A percentile compares a stretch with the other conserved stretches of the same genome.
These are phyloP conservation scores for Aspergillus neoniger DNA, from an alignment of 2,329 filamentous ascomycete species.

Conservation along the genomic window DNA sequence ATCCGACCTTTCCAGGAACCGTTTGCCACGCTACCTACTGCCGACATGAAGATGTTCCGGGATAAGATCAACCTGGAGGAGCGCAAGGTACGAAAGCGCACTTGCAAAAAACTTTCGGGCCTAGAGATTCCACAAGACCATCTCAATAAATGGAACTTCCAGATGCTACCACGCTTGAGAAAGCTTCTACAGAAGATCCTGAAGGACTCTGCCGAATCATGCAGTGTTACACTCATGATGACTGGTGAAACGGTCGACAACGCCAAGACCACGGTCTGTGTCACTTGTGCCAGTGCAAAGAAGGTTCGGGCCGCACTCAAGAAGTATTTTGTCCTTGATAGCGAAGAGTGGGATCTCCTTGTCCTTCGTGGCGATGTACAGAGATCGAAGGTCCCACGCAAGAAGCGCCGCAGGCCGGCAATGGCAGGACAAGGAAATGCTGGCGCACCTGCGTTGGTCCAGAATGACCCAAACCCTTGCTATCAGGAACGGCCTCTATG, in stretches of 20 bases:
- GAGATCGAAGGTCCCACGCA: slow-evolving; percentile 54
- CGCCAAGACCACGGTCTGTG: slow-evolving; percentile 63
- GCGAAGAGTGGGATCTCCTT: slow-evolving; percentile 59
- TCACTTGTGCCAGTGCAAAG: slow-evolving; percentile 61
- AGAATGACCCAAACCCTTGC: slow-evolving; percentile 61
- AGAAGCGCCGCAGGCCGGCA: slow-evolving; percentile 42
- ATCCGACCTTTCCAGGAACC: slow-evolving; percentile 21
- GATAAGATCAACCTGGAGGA: slow-evolving; percentile 30
- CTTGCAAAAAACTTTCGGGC: slow-evolving; percentile 48
- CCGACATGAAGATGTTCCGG: slow-evolving; percentile 27
- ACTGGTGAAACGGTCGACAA: slow-evolving; percentile 60
- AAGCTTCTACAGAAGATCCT: slow-evolving; percentile 61
- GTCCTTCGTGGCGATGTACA: slow-evolving; percentile 62
- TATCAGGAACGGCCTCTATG: slow-evolving; percentile 79
- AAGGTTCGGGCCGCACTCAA: slow-evolving; percentile 61
- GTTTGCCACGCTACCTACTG: slow-evolving; percentile 22
- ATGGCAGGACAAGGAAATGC: slow-evolving; percentile 31
- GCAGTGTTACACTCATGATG: slow-evolving; percentile 62
- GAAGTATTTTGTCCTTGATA: slow-evolving; percentile 59
- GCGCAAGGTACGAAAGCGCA: slow-evolving; percentile 40
- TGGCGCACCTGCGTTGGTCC: slow-evolving; percentile 30
- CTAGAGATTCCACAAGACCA: slow-evolving; percentile 58
- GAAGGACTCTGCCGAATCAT: slow-evolving; percentile 61
- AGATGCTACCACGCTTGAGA: slow-evolving; percentile 59
- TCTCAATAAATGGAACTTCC: slow-evolving; percentile 60